These are phyloP conservation scores for Aspergillus pseudonomiae DNA, from an alignment of 2,329 filamentous ascomycete species.

Conservation along the genomic window DNA sequence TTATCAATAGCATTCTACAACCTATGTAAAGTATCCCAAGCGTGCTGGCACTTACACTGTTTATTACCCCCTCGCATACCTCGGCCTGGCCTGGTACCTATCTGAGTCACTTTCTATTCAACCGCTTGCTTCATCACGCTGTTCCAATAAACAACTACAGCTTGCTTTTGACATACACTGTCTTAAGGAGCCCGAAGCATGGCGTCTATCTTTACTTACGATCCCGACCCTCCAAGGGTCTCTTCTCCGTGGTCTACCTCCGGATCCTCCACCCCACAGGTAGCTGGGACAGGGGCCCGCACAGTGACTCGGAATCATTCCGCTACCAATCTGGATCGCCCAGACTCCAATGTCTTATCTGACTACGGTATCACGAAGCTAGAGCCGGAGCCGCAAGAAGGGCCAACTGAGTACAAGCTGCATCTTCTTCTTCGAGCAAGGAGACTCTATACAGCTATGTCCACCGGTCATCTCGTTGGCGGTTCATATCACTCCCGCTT, in stretches of 20 bases:
- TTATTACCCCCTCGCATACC: conserved; percentile 12
- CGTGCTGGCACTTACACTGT: conserved; percentile 7
- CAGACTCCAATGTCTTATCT: conserved; percentile 42
- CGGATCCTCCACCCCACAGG: conserved; percentile 46
- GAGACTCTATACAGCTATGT: conserved; percentile 71
- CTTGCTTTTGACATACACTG: conserved; percentile 1
- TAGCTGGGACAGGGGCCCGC: conserved; percentile 28
- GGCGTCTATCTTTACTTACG: conserved; percentile 96
- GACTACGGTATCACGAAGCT: conserved; percentile 74
- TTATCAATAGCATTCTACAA: conserved; percentile 10
- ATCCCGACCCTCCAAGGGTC: conserved; percentile 82
- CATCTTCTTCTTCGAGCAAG: conserved; percentile 82
- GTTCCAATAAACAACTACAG: background rate
- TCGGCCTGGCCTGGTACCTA: conserved; percentile 5
- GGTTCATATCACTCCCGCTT: conserved; percentile 54
- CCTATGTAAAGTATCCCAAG: conserved; percentile 14
- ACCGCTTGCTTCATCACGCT: background rate
- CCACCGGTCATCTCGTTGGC: conserved; percentile 60
- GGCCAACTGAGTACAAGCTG: conserved; percentile 94
- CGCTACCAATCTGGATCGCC: conserved; percentile 43
- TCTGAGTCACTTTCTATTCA: conserved; percentile 6
- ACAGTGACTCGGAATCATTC: conserved; percentile 32
- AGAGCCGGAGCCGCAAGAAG: conserved; percentile 88
- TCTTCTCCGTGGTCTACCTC: conserved; percentile 85
- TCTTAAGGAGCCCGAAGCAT: conserved; percentile 49